phyloP scores from a whole-genome alignment of 495 filamentous ascomycete genomes.

The Baudoinia panamericana region DNA sequence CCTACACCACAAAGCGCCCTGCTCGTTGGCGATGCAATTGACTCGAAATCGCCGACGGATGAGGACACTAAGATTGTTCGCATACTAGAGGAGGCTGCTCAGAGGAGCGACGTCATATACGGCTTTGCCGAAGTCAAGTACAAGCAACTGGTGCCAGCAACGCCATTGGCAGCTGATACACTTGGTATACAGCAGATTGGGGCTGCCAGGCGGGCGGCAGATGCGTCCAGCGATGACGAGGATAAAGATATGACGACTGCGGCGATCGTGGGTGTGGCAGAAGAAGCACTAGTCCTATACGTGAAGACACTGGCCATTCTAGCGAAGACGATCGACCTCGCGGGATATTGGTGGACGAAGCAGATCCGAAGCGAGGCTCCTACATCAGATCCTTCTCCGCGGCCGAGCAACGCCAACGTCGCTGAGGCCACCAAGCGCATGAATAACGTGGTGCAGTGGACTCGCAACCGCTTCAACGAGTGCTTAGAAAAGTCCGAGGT shows the following conservation, averaged over 20 bases:
- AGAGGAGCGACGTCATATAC: conserved; percentile 85
- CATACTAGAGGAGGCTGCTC: conserved; percentile 78
- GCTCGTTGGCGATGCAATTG: conserved; percentile 54
- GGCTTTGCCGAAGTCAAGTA: conserved; percentile 98
- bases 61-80: conserved; percentile 71
- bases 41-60: conserved; percentile 47
- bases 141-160: conserved; percentile 80
- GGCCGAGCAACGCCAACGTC: conserved; percentile 28
- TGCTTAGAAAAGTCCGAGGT: conserved; percentile 90
- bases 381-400: conserved; percentile 22
- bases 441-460: conserved; percentile 91
- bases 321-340: conserved; percentile 93
- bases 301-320: conserved; percentile 83
- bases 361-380: conserved; percentile 52
- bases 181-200: conserved; percentile 49
- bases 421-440: conserved; percentile 41
- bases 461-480: conserved; percentile 86
- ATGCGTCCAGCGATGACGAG: conserved; percentile 26
- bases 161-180: conserved; percentile 60
- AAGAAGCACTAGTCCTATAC: conserved; percentile 91
- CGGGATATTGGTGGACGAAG: conserved; percentile 73
- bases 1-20: conserved; percentile 50
- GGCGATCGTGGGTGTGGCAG: conserved; percentile 71
- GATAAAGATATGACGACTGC: conserved; percentile 71
- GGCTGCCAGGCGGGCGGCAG: conserved; percentile 30